Evolutionary conservation across 306 rosid genomes (phyloP), one percentile per base, ranked within the genome.

Genomic region (Quillaja saponaria): DNA sequence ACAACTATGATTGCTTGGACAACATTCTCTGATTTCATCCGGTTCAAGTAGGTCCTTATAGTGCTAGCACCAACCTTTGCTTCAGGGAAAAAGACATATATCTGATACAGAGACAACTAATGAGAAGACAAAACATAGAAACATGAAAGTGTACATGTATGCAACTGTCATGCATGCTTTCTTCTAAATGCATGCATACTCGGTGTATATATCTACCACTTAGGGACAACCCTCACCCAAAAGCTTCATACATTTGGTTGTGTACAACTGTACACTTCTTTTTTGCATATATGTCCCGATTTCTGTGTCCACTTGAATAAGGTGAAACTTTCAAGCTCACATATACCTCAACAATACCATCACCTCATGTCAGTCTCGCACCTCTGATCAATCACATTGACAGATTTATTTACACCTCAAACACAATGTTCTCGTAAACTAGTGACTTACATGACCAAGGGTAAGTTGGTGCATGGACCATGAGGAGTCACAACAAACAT

Each of bases 1-100:
- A 60, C 74, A 40, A 91, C 90, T 55, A 91, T 63, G 49, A 86
- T 73, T 54, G 96, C 88, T 35, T 83, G 72, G 67, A 6, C 58
- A 46, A 86, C 97, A 28, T 82, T 88, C 47, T 84, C 92, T 0
- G 85, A 64, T 58, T 82, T 82, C 96, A 86, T 86, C 35, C 95
- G 92, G 3, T 70, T 71, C 3, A 67, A 55, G 51, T 81, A 91
- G 13, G 80, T 81, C 74, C 71, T 79, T 74, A 88, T 58, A 13
- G 80, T 77, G 63, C 71, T 69, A 18, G 75, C 78, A 3, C 95
- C 88, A 19, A 88, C 91, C 76, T 84, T 88, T 6, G 14, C 90
- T 0, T 80, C 96, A 0, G 90, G 97, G 62, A 88, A 91, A 57
- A 88, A 88, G 3, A 91, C 68, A 62, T 82, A 91, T 58, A 87